Evolutionary conservation across 345 rosid genomes (phyloP).

Genomic region (Boechera retrofracta): DNA sequence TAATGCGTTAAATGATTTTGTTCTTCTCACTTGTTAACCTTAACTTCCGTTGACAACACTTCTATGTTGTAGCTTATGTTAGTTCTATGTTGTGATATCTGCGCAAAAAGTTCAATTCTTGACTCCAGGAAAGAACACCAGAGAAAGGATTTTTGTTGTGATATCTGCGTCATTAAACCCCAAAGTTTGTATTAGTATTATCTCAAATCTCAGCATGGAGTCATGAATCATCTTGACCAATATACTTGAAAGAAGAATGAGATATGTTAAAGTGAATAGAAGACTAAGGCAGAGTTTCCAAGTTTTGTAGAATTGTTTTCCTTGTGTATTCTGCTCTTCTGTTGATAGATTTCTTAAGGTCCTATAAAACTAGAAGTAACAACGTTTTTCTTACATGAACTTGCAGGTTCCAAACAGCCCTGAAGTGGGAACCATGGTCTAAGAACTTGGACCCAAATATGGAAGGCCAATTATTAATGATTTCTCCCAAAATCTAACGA

Average conservation of each 20-base stretch:
- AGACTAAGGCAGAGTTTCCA: constrained; percentile 19
- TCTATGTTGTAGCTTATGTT: background rate
- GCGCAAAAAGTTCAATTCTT: too few relatives aligned
- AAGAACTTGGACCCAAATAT: background rate
- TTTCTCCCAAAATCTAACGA: background rate
- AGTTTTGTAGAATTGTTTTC: constrained; percentile 5
- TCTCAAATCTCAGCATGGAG: background rate
- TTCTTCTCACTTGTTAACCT: too few relatives aligned
- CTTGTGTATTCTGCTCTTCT: background rate
- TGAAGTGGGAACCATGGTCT: background rate
- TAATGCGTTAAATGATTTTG: too few relatives aligned
- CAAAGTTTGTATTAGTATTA: background rate
- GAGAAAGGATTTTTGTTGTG: background rate
- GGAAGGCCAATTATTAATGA: background rate
- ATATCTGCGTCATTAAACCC: background rate
- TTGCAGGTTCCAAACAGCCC: background rate
- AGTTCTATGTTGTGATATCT: background rate
- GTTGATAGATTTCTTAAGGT: background rate
- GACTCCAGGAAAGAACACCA: background rate
- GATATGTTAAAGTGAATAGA: constrained; percentile 3
- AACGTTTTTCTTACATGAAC: background rate
- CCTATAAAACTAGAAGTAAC: background rate
- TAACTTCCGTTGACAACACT: too few relatives aligned
- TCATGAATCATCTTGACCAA: background rate
- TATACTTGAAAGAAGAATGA: constrained; percentile 4